Conservation (phyloP, 306 rosid genomes). For the Astragalus membranaceus region DNA sequence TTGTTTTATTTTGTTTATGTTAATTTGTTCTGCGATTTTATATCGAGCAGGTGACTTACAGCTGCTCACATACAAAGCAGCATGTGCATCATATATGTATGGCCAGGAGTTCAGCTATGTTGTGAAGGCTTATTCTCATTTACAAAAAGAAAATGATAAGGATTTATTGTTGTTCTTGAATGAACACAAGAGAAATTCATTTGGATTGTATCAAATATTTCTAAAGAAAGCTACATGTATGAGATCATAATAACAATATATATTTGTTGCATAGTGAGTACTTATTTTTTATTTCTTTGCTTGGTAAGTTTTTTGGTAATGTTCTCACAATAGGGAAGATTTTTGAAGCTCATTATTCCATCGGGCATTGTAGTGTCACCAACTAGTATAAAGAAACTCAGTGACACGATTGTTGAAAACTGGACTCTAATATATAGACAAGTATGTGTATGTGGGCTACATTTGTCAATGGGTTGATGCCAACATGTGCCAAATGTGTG, state of each 20-base stretch:
- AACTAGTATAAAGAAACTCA: too few species aligned
- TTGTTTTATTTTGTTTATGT: not conserved
- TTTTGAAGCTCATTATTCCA: too few species aligned
- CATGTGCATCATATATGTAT: constrained; percentile 63
- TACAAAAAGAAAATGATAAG: constrained; percentile 32
- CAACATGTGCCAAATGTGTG: too few species aligned
- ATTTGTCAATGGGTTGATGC: too few species aligned
- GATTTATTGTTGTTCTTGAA: constrained; percentile 47
- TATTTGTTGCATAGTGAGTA: not conserved
- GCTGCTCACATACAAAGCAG: constrained; percentile 68
- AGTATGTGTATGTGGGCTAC: too few species aligned
- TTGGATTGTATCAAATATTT: constrained; percentile 25
- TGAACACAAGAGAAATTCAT: constrained; percentile 33
- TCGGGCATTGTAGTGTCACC: too few species aligned
- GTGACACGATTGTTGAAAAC: too few species aligned
- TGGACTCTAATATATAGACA: too few species aligned
- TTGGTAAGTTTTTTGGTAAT: too few species aligned
- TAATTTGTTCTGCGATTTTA: not conserved
- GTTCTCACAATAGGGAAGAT: too few species aligned
- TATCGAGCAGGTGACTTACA: constrained; percentile 61
- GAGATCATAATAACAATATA: not conserved
- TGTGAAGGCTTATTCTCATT: constrained; percentile 30
- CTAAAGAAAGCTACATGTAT: not conserved
- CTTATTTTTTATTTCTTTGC: not conserved
- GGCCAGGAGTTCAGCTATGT: constrained; percentile 48